Percentiles rank a stretch among this genome's conserved stretches.
phyloP scores from a whole-genome alignment of 1,139 yeast species.

The Blastobotrys raffinosifermentans region DNA sequence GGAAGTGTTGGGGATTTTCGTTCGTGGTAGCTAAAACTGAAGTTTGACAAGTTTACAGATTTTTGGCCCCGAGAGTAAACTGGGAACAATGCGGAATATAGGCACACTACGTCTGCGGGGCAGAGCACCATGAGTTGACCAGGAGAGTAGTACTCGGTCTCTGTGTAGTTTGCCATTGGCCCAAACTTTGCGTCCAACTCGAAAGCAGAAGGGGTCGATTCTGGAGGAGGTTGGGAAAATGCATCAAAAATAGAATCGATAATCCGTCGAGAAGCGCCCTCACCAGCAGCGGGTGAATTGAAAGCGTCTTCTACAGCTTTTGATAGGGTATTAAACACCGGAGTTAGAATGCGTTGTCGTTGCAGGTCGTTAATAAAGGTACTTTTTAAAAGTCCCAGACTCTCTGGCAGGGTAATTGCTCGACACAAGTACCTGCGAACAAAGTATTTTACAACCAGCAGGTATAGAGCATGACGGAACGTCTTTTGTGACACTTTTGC shows the following conservation, averaged over 20 bases:
- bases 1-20: slow-evolving; percentile 2
- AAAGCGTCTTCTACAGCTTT: slow-evolving; percentile 1
- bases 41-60: slow-evolving; percentile 7
- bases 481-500: slow-evolving; percentile 17
- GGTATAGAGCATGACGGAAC: slow-evolving; percentile 15
- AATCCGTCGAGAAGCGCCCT: slow-evolving; percentile 5
- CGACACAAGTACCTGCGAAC: slow-evolving; percentile 21
- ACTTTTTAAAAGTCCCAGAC: slow-evolving; percentile 23
- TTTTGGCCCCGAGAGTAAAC: slow-evolving; percentile 10
- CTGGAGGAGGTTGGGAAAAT: slow-evolving; percentile 12
- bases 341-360: slow-evolving; percentile 22
- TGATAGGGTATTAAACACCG: slow-evolving; percentile 19
- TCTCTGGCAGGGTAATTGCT: slow-evolving; percentile 23
- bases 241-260: slow-evolving; percentile 14
- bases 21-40: slow-evolving; percentile 1
- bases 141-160: slow-evolving; percentile 14
- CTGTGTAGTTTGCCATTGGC: slow-evolving; percentile 3
- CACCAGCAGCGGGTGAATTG: not conserved
- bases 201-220: slow-evolving; percentile 8
- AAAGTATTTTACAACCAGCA: slow-evolving; percentile 23
- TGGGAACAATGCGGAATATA: slow-evolving; percentile 29
- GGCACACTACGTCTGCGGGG: slow-evolving; percentile 29
- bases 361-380: slow-evolving; percentile 23
- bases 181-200: slow-evolving; percentile 8
- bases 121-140: slow-evolving; percentile 30